Evolutionary conservation across 2,329 filamentous ascomycete genomes (phyloP).

Genomic region (Magnaporthiopsis incrustans): DNA sequence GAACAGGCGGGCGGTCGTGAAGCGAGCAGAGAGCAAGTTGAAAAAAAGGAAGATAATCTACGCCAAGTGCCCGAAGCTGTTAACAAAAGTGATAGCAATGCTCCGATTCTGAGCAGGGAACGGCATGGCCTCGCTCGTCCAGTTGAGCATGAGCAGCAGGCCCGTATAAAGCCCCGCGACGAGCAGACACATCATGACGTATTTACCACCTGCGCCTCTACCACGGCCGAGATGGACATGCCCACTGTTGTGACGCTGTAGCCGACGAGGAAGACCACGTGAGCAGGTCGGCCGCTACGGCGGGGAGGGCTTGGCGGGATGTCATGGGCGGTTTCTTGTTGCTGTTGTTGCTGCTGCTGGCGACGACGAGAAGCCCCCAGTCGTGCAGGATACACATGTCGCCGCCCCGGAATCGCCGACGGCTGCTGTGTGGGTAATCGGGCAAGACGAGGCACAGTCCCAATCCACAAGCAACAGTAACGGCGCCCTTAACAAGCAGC

Average conservation of each 20-base stretch:
- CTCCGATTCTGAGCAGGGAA: constrained; percentile 9
- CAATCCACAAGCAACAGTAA: constrained; percentile 55
- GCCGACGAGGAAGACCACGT: constrained; percentile 30
- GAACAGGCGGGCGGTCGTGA: too few species aligned
- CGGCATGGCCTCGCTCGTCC: too few species aligned
- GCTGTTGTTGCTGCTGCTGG: neutral
- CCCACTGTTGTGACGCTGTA: constrained; percentile 32
- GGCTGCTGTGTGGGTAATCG: constrained; percentile 45
- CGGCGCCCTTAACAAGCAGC: constrained; percentile 61
- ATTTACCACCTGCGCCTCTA: too few species aligned
- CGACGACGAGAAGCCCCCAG: neutral
- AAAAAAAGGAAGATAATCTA: constrained; percentile 17
- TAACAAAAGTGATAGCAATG: constrained; percentile 43
- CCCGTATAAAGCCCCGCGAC: too few species aligned
- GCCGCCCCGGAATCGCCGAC: too few species aligned
- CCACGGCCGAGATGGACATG: constrained; percentile 25
- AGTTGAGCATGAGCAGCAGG: too few species aligned
- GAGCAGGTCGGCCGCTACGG: constrained; percentile 11
- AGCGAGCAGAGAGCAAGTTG: too few species aligned
- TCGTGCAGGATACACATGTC: neutral
- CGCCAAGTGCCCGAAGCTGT: constrained; percentile 44
- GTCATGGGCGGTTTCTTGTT: neutral
- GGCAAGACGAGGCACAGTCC: constrained; percentile 52
- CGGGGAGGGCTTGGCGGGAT: too few species aligned
- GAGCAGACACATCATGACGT: too few species aligned